phyloP scores from a whole-genome alignment of 495 filamentous ascomycete species.

The Penicillium diatomitis region DNA sequence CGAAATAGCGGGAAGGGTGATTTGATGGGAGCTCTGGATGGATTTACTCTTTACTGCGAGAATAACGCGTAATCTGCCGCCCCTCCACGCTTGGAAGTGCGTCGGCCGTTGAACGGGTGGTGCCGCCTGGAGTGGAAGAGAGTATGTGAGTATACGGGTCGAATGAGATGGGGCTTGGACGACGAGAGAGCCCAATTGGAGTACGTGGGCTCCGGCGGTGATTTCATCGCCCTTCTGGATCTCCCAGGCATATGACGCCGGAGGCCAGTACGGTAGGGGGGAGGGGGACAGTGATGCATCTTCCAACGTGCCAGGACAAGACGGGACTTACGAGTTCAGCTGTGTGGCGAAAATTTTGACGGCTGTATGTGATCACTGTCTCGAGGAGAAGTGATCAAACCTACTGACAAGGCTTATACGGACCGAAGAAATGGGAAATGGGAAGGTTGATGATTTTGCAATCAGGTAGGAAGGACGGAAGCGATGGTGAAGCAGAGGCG shows the following conservation, averaged over 20 bases:
- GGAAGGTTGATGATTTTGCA: not conserved
- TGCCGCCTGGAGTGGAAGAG: constrained; percentile 53
- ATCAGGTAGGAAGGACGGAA: not conserved
- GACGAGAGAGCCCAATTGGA: not conserved
- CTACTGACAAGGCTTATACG: constrained; percentile 29
- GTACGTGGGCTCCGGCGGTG: not conserved
- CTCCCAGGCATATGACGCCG: too few species aligned
- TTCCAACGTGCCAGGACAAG: too few species aligned
- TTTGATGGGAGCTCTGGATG: constrained; percentile 8
- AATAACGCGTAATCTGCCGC: constrained; percentile 69
- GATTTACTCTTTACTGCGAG: constrained; percentile 47
- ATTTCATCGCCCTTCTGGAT: not conserved
- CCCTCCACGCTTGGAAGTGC: constrained; percentile 79
- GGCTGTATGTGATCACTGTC: constrained; percentile 38
- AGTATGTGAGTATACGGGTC: not conserved
- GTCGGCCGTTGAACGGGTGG: constrained; percentile 96
- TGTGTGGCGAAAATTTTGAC: constrained; percentile 44
- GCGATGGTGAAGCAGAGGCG: not conserved
- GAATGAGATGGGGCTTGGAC: not conserved
- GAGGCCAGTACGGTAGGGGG: not conserved
- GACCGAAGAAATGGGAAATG: constrained; percentile 14
- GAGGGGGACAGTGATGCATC: not conserved
- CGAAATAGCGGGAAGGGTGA: constrained; percentile 4
- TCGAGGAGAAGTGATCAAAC: constrained; percentile 33
- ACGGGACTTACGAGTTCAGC: constrained; percentile 38